Evolutionary conservation across 1,284 basidiomycete species (phyloP).

Genomic region (Naganishia cerealis): DNA sequence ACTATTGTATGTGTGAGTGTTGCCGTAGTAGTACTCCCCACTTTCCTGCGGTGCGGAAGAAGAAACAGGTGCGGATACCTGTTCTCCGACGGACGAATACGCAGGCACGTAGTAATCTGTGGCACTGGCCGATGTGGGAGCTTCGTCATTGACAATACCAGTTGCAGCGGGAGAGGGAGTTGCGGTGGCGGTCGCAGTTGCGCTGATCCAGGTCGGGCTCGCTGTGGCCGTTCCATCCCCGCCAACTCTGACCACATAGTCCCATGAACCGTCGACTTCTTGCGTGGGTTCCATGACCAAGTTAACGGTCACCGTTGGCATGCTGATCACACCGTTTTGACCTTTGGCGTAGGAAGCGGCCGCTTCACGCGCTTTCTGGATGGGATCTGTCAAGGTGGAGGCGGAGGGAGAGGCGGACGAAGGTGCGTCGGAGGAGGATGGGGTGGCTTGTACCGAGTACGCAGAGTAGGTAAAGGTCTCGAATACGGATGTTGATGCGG

Average conservation of each 20-base stretch:
- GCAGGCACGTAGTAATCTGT: conserved; percentile 22
- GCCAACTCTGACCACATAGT: conserved; percentile 51
- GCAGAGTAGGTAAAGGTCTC: conserved; percentile 46
- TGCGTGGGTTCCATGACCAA: conserved; percentile 51
- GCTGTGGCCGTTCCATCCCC: conserved; percentile 52
- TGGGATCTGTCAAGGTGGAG: conserved; percentile 15
- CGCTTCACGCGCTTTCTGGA: conserved; percentile 38
- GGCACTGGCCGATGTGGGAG: not conserved
- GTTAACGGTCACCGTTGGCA: conserved; percentile 53
- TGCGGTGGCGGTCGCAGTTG: conserved; percentile 31
- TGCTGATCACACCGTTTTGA: conserved; percentile 38
- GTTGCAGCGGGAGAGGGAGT: conserved; percentile 15
- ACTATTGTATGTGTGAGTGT: conserved; percentile 23
- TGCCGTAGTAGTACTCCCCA: conserved; percentile 24
- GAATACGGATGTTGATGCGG: conserved; percentile 41
- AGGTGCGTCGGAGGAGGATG: not conserved
- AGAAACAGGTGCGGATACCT: conserved; percentile 14
- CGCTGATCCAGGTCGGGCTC: conserved; percentile 43
- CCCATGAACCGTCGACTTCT: conserved; percentile 52
- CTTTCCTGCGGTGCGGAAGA: not conserved
- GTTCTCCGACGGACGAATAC: not conserved
- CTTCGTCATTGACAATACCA: not conserved
- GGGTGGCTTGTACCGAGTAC: conserved; percentile 35
- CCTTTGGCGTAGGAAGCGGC: conserved; percentile 45
- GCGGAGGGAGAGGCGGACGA: conserved; percentile 4